Percentiles rank a stretch among this genome's conserved stretches.
These are phyloP conservation scores for Globisporangium mamillatum DNA, from an alignment of 352 stramenopile species.

Conservation along the genomic window DNA sequence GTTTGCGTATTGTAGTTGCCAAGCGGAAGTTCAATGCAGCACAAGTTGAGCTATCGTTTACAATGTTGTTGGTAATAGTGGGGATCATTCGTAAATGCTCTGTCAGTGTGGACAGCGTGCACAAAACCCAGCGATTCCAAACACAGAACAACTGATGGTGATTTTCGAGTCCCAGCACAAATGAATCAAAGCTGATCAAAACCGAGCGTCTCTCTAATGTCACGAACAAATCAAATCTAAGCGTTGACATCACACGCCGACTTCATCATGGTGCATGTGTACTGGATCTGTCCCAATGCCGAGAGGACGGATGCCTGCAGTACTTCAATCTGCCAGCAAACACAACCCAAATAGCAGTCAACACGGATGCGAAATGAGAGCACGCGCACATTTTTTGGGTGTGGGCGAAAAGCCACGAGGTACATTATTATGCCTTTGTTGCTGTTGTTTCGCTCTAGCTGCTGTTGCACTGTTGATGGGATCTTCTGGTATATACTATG, in stretches of 20 bases:
- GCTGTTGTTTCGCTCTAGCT: conserved; percentile 4
- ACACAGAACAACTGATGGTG: too few relatives aligned
- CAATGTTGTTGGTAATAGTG: not conserved
- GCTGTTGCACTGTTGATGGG: not conserved
- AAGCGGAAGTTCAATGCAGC: not conserved
- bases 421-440: conserved; percentile 1
- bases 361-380: not conserved
- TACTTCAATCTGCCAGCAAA: not conserved
- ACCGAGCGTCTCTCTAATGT: too few relatives aligned
- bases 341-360: not conserved
- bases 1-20: not conserved
- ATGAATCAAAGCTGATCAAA: too few relatives aligned
- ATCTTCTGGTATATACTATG: conserved; percentile 5
- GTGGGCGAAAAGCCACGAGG: not conserved
- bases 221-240: too few relatives aligned
- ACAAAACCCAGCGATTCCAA: too few relatives aligned
- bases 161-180: too few relatives aligned
- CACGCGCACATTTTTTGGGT: not conserved
- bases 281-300: not conserved
- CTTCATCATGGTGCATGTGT: not conserved
- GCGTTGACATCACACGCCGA: too few relatives aligned
- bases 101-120: too few relatives aligned
- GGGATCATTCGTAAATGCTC: too few relatives aligned
- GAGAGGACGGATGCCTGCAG: not conserved
- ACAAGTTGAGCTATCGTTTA: not conserved